Conservation (phyloP, 208 protist genomes). For the Acanthamoeba royreba region DNA sequence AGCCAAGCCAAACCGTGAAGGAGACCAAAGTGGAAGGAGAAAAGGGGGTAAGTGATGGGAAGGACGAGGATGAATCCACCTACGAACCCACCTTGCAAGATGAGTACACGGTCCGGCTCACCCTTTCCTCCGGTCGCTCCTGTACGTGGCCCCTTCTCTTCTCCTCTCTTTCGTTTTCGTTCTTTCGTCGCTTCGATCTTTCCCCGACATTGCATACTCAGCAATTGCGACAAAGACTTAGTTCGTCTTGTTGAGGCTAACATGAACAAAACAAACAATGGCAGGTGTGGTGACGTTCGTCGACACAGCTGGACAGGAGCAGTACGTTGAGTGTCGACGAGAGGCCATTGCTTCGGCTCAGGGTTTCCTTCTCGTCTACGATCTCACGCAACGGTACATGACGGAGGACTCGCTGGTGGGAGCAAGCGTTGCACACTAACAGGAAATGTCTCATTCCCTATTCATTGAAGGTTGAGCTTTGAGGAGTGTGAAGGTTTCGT, state of each 20-base stretch:
- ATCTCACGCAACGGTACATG: background rate
- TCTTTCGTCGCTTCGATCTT: no score
- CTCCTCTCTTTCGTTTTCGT: no score
- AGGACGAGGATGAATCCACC: background rate
- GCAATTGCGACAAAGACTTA: no score
- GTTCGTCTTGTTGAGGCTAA: background rate
- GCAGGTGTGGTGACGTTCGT: slow-evolving; percentile 29
- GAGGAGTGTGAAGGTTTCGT: background rate
- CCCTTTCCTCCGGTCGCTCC: background rate
- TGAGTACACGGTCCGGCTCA: background rate
- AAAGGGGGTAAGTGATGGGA: background rate
- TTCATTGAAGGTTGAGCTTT: no score
- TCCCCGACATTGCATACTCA: background rate
- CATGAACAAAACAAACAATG: background rate
- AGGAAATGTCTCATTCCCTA: no score
- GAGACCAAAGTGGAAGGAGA: no score
- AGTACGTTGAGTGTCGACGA: background rate
- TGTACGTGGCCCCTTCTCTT: background rate
- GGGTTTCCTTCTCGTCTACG: slow-evolving; percentile 3
- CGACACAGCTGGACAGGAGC: slow-evolving; percentile 30
- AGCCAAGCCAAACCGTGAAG: background rate
- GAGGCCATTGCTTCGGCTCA: background rate
- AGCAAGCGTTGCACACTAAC: background rate
- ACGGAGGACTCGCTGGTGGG: background rate
- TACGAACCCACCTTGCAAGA: background rate